Evolutionary conservation across 441 rosid genomes (phyloP), one percentile per base, ranked within the genome.

Genomic region (Pelargonium citronellum): DNA sequence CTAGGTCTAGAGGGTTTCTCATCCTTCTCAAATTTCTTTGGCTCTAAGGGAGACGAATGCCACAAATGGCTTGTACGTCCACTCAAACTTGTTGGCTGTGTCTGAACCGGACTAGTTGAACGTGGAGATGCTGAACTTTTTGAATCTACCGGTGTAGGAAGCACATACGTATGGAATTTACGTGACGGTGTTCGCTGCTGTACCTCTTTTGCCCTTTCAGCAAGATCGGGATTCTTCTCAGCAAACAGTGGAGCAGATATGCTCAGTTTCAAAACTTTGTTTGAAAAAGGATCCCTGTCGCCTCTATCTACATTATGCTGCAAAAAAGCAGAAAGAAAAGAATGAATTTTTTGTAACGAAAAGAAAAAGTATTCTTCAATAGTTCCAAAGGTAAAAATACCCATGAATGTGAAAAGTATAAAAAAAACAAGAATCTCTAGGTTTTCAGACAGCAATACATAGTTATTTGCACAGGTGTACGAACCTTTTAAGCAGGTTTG

Each of bases 161-260:
- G 75, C 70, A 82, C 94, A 67, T 89, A 89, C 11, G 91, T 80
- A 83, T 71, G 83, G 66, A 89, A 83, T 76, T 84, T 85, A 67
- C 89, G 77, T 19, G 86, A 69, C 24, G 81, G 71, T 68, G 83
- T 77, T 12, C 84, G 39, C 39, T 34, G 86, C 64, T 78, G 85
- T 80, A 71, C 76, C 74, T 79, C 83, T 68, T 70, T 75, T 47
- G 79, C 37, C 69, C 73, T 84, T 55, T 82, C 86, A 27, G 76
- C 68, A 64, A 81, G 73, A 73, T 69, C 75, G 27, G 74, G 64
- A 58, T 67, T 82, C 47, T 76, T 79, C 46, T 80, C 90, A 2
- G 71, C 69, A 70, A 77, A 83, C 51, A 87, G 87, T 0, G 94
- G 94, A 41, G 87, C 91, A 53, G 94, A 89, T 71, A 83, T 80